Percentiles rank a stretch among this genome's conserved stretches.
Evolutionary conservation across 495 filamentous ascomycete species (phyloP).

Genomic region (Penicillium taxi): DNA sequence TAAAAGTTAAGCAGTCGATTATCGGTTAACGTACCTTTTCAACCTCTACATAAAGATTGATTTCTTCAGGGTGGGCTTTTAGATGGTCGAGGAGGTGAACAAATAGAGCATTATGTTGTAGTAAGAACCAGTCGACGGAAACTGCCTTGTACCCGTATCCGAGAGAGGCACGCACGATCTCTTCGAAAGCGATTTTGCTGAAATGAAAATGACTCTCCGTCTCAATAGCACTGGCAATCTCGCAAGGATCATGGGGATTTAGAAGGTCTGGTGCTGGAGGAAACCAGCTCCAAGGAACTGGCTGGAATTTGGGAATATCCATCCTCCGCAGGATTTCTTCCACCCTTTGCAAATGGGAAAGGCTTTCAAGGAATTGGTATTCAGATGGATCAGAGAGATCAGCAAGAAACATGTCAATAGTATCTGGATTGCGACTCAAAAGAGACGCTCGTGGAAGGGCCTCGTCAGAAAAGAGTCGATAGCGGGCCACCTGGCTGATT

Average conservation of each 20-base stretch:
- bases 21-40: conserved; percentile 23
- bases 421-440: conserved; percentile 22
- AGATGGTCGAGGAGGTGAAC: conserved; percentile 32
- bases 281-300: conserved; percentile 33
- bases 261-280: conserved; percentile 21
- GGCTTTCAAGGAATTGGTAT: conserved; percentile 16
- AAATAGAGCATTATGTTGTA: conserved; percentile 34
- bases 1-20: not conserved
- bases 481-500: conserved; percentile 34
- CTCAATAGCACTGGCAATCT: conserved; percentile 32
- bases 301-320: conserved; percentile 13
- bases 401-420: conserved; percentile 29
- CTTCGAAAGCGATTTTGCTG: conserved; percentile 33
- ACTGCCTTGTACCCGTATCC: conserved; percentile 26
- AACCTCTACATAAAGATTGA: conserved; percentile 26
- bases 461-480: conserved; percentile 28
- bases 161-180: conserved; percentile 33
- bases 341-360: conserved; percentile 36
- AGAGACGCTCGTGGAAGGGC: conserved; percentile 30
- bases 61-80: conserved; percentile 27
- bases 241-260: conserved; percentile 12
- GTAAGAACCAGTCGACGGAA: conserved; percentile 35
- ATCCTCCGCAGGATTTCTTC: conserved; percentile 36
- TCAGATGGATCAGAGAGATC: conserved; percentile 23
- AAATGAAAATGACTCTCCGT: conserved; percentile 40